Base-by-base conservation (phyloP, 805 yeast genomes). In the Candida tallmaniae region DNA sequence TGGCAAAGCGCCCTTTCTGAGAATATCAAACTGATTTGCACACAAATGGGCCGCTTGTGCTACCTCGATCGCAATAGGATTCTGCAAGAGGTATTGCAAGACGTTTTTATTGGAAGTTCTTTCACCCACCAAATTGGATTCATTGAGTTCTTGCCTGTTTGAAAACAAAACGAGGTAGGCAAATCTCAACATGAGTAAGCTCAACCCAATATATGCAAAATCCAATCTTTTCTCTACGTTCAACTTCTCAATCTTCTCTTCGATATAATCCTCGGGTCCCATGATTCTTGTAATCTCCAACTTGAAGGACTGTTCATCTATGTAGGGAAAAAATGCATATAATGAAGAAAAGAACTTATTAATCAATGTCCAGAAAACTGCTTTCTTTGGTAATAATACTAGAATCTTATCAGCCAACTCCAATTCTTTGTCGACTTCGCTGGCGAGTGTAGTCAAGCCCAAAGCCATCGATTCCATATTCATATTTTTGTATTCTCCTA, bases 321-420 rank as follows among this genome's bases (percentile, higher is more conserved):
- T 56, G 41, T 73, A 77, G 3, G 93, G 89, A 46, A 81, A 63
- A 37, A 73, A 78, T 10, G 83, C 72, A 50, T 83, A 83, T 4
- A 81, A 56, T 22, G 68, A 64, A 8, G 65, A 66, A 50, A 82
- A 82, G 42, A 74, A 82, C 42, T 78, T 60, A 39, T 78, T 76
- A 19, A 81, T 58, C 31, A 78, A 59, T 29, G 68, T 47, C 75
- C 83, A 74, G 6, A 80, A 64, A 1, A 76, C 67, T 38, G 64
- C 66, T 45, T 73, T 72, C 19, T 60, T 66, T 0, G 89, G 89
- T 30, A 81, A 44, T 3, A 67, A 50, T 16, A 60, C 54, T 34
- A 60, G 56, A 17, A 68, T 62, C 11, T 65, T 58, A 36, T 69
- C 68, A 33, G 63, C 60, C 33, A 69, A 60, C 35, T 66, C 58